Evolutionary conservation across 1,284 basidiomycete genomes (phyloP).

Genomic region (Vanrija pseudolonga): DNA sequence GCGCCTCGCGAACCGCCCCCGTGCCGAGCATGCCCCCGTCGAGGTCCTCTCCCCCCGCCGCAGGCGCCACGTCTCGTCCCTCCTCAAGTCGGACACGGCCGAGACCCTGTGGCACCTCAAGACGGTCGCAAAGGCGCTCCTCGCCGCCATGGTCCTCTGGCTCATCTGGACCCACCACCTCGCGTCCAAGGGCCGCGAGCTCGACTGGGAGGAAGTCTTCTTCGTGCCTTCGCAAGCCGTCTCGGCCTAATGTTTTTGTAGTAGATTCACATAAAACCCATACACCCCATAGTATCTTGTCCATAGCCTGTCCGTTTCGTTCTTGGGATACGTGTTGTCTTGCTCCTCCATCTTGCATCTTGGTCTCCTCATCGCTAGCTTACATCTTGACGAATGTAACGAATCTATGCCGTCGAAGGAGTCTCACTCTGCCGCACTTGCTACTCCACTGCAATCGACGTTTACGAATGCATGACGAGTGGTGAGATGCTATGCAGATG

Average conservation of each 20-base stretch:
- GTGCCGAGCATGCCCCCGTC: not conserved
- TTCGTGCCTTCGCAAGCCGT: not conserved
- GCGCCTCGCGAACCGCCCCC: constrained; percentile 14
- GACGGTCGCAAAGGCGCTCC: constrained; percentile 12
- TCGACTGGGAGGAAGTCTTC: constrained; percentile 15
- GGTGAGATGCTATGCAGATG: constrained; percentile 13
- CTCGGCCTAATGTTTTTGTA: not conserved
- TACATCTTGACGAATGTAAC: not conserved
- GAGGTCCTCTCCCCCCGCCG: not conserved
- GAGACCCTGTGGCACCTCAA: constrained; percentile 17
- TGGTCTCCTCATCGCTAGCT: not conserved
- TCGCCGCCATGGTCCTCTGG: constrained; percentile 7
- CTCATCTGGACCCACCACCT: constrained; percentile 15
- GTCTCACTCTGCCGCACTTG: not conserved
- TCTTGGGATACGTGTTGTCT: not conserved
- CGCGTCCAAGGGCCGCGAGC: constrained; percentile 4
- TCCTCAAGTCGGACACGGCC: not conserved
- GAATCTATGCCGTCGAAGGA: not conserved
- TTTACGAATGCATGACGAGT: constrained; percentile 13
- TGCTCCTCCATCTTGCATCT: not conserved
- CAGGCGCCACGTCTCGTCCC: not conserved
- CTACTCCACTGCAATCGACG: not conserved
- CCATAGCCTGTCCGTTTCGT: not conserved
- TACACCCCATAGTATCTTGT: not conserved
- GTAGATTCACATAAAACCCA: not conserved